These are phyloP conservation scores for Henningerozyma blattae DNA, from an alignment of 805 yeast genomes.

Conservation along the genomic window DNA sequence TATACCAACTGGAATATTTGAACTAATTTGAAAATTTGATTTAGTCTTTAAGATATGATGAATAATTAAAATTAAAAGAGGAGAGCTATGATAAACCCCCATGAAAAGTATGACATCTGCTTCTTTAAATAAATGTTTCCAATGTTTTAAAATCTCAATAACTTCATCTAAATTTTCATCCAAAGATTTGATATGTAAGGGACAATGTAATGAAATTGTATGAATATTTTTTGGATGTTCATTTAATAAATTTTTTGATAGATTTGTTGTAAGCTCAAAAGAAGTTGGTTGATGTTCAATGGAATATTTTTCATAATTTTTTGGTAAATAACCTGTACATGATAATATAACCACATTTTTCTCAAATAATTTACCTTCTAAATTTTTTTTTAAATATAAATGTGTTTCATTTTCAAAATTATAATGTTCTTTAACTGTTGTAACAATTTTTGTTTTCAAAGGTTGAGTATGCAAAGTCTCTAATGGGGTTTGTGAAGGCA, in stretches of 20 bases:
- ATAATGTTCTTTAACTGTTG: conserved; percentile 27
- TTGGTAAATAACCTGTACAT: conserved; percentile 23
- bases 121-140: conserved; percentile 35
- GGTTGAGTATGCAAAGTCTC: conserved; percentile 24
- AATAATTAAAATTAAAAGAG: conserved; percentile 36
- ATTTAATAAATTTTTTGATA: conserved; percentile 22
- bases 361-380: conserved; percentile 7
- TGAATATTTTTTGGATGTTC: conserved; percentile 13
- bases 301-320: conserved; percentile 20
- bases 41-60: conserved; percentile 30
- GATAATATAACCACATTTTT: conserved; percentile 21
- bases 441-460: conserved; percentile 23
- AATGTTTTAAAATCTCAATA: conserved; percentile 34
- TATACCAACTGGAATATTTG: conserved; percentile 20
- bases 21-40: conserved; percentile 9
- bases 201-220: conserved; percentile 26
- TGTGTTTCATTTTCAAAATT: conserved; percentile 27
- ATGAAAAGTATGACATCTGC: conserved; percentile 39
- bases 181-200: conserved; percentile 16
- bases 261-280: conserved; percentile 16
- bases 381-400: conserved; percentile 23
- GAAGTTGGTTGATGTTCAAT: conserved; percentile 19
- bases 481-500: conserved; percentile 20
- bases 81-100: conserved; percentile 43
- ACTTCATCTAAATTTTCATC: conserved; percentile 30